A percentile compares a stretch with the other conserved stretches of the same genome.
Evolutionary conservation across 2,329 filamentous ascomycete species (phyloP).

Genomic region (Coleophoma crateriformis): DNA sequence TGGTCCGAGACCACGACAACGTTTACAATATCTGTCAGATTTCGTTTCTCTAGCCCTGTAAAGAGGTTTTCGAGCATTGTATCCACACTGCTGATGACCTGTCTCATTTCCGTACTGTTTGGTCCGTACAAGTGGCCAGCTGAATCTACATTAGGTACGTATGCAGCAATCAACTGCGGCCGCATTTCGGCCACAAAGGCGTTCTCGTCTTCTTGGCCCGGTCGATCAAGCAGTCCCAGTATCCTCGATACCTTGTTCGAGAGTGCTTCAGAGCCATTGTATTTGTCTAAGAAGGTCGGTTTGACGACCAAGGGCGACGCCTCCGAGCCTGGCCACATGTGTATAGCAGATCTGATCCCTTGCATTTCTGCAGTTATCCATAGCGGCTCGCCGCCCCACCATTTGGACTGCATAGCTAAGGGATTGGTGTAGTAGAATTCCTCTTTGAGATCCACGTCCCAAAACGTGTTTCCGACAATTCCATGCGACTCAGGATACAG

Average conservation of each 20-base stretch:
- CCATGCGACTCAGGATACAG: conserved; percentile 91
- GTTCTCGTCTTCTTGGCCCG: conserved; percentile 58
- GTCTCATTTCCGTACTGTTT: conserved; percentile 85
- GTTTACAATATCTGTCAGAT: conserved; percentile 86
- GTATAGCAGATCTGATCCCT: conserved; percentile 73
- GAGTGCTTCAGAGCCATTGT: conserved; percentile 71
- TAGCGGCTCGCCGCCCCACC: conserved; percentile 92
- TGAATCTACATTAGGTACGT: conserved; percentile 86
- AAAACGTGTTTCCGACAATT: conserved; percentile 90
- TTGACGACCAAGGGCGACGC: conserved; percentile 72
- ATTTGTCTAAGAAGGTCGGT: conserved; percentile 79
- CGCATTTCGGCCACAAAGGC: conserved; percentile 49
- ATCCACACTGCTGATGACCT: conserved; percentile 76
- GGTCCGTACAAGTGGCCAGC: conserved; percentile 87
- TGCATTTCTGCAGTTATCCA: conserved; percentile 90
- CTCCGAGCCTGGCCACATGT: conserved; percentile 99
- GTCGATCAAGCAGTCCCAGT: conserved; percentile 77
- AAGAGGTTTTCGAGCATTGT: conserved; percentile 75
- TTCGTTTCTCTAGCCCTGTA: conserved; percentile 69
- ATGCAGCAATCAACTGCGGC: conserved; percentile 88
- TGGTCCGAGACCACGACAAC: conserved; percentile 96
- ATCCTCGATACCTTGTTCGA: conserved; percentile 73
- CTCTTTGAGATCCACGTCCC: conserved; percentile 70
- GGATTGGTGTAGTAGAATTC: conserved; percentile 89
- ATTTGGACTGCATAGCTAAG: conserved; percentile 70